Evolutionary conservation across 2,329 filamentous ascomycete species (phyloP).

Genomic region (Penicillium aurantiogriseum): DNA sequence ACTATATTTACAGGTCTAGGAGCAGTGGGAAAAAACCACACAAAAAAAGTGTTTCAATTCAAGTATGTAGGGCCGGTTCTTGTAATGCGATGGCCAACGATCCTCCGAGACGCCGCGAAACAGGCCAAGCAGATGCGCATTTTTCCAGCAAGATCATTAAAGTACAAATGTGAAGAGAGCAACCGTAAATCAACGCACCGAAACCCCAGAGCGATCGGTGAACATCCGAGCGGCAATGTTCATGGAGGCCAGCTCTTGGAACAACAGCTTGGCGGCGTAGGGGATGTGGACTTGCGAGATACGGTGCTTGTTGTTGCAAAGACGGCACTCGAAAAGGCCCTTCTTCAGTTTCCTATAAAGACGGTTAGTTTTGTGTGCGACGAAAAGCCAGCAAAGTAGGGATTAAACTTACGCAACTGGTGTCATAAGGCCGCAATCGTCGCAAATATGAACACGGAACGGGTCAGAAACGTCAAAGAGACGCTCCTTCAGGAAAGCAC

Average conservation of each 20-base stretch:
- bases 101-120: conserved; percentile 25
- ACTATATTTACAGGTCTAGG: neutral
- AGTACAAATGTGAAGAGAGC: conserved; percentile 20
- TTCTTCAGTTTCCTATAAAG: conserved; percentile 78
- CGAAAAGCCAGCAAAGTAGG: neutral
- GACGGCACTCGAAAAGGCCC: conserved; percentile 92
- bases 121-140: conserved; percentile 20
- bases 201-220: conserved; percentile 61
- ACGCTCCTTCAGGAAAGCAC: conserved; percentile 94
- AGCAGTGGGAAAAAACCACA: neutral
- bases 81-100: conserved; percentile 20
- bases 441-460: conserved; percentile 96
- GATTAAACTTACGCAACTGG: conserved; percentile 84
- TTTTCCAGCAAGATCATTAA: conserved; percentile 30
- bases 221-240: conserved; percentile 98
- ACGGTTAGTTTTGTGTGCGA: conserved; percentile 10
- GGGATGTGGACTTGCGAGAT: conserved; percentile 98
- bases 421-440: conserved; percentile 98
- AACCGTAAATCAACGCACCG: conserved; percentile 36
- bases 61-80: conserved; percentile 26
- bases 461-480: conserved; percentile 97
- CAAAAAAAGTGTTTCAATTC: conserved; percentile 10
- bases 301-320: conserved; percentile 98
- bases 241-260: conserved; percentile 97
- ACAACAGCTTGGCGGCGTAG: conserved; percentile 94